phyloP scores from a whole-genome alignment of 441 rosid genomes.

The Monsonia emarginata region DNA sequence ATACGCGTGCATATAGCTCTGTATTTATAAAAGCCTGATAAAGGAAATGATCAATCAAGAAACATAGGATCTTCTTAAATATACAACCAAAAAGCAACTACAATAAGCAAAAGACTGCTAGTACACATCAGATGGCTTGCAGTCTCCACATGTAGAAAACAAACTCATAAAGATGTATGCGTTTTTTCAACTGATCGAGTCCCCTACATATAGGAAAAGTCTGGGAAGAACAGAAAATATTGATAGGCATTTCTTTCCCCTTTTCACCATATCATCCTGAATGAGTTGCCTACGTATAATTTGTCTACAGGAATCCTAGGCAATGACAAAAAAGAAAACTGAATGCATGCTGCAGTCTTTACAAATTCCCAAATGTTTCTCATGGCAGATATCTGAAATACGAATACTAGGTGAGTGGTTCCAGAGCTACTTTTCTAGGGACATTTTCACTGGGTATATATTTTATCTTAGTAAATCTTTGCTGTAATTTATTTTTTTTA shows the following conservation, averaged over 20 bases:
- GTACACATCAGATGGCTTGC: background rate
- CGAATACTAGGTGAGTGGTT: background rate
- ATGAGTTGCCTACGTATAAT: background rate
- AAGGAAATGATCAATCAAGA: slow-evolving; percentile 18
- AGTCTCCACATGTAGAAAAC: background rate
- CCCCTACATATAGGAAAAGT: too few species aligned
- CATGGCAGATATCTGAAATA: background rate
- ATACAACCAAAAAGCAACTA: slow-evolving; percentile 7
- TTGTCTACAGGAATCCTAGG: background rate
- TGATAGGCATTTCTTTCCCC: background rate
- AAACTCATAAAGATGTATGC: background rate
- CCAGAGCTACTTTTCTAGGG: background rate
- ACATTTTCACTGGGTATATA: background rate
- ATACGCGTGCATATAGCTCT: slow-evolving; percentile 86
- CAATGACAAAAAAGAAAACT: background rate
- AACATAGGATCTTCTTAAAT: background rate
- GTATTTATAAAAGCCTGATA: slow-evolving; percentile 75
- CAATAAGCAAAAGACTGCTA: background rate
- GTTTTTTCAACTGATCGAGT: background rate
- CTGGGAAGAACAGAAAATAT: background rate
- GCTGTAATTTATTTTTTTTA: background rate
- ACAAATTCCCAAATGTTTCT: background rate
- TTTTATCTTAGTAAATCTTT: background rate
- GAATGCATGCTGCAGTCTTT: background rate
- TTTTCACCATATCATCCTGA: background rate